Evolutionary conservation across 352 stramenopile species (phyloP).

Genomic region (Globisporangium paddicum): DNA sequence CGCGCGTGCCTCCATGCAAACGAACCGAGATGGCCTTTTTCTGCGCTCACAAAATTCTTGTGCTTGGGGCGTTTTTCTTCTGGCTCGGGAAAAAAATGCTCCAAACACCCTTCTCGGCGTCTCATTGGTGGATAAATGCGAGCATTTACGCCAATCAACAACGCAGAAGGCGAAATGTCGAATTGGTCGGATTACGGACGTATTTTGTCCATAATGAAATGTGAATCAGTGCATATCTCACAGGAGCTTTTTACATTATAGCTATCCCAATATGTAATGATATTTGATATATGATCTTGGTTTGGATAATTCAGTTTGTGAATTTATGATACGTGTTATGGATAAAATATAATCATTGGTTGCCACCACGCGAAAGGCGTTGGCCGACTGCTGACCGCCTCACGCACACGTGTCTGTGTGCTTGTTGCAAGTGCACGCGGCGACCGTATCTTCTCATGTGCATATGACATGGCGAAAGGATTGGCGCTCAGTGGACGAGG

Average conservation of each 20-base stretch:
- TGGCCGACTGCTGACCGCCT: not conserved
- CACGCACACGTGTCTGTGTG: not conserved
- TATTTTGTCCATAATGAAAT: no score
- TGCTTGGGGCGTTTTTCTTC: not conserved
- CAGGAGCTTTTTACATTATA: no score
- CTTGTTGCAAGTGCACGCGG: constrained; percentile 1
- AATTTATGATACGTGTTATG: no score
- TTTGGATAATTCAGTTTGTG: no score
- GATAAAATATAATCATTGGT: not conserved
- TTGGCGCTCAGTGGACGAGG: not conserved
- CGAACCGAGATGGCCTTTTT: not conserved
- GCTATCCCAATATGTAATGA: no score
- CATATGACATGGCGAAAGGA: constrained; percentile 1
- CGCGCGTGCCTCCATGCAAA: not conserved
- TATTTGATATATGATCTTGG: no score
- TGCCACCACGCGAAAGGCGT: not conserved
- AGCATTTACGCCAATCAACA: not conserved
- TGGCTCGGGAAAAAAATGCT: not conserved
- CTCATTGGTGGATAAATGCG: not conserved
- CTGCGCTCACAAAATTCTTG: constrained; percentile 3
- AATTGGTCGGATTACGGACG: no score
- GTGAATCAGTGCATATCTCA: no score
- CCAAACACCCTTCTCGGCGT: not conserved
- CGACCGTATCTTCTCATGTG: not conserved
- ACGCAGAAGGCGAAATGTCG: no score